Base-by-base conservation (phyloP, 2,329 filamentous ascomycete genomes). In the Purpureocillium takamizusanense region DNA sequence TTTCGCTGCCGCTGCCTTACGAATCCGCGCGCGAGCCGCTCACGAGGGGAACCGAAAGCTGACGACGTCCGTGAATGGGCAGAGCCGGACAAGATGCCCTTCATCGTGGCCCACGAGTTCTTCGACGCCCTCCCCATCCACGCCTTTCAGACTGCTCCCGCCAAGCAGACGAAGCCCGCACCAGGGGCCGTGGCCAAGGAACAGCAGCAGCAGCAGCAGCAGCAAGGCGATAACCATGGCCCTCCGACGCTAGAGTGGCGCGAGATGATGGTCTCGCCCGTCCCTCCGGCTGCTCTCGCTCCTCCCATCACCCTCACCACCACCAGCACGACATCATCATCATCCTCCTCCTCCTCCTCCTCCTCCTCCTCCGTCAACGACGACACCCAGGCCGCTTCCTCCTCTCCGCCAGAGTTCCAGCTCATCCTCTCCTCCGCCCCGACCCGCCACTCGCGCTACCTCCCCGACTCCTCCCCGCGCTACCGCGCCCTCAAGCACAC, bases 41-140 rank as follows among this genome's bases (percentile, higher is more conserved):
- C n/a, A n/a, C n/a, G n/a, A n/a, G n/a, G n/a, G n/a, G n/a, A n/a
- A n/a, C n/a, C n/a, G n/a, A n/a, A n/a, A n/a, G n/a, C 40, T 45
- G 30, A 41, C 23, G 7, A 25, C 15, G 3, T 3, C 25, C 8
- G 7, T 23, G 5, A 13, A 30, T 7, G 21, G 28, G 17, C 48
- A 81, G 79, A 76, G 43, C 63, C 78, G 16, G 71, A 74, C 43
- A 85, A 83, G 55, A 85, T 81, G 16, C 90, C 92, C 1, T 94
- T 97, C 60, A 94, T 98, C 43, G 77, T 97, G 35, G 92, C 92
- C 4, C 92, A 98, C 59, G 92, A 98, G 58, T 97, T 98, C 70
- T 98, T 98, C 65, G 92, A 98, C 51, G 92, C 92, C 3, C 79
- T 98, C 1, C 92, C 92, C 27, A 95, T 98, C 50, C 89, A 98